Conservation (phyloP, 495 filamentous ascomycete genomes). For the Evansstolkia leycettana region DNA sequence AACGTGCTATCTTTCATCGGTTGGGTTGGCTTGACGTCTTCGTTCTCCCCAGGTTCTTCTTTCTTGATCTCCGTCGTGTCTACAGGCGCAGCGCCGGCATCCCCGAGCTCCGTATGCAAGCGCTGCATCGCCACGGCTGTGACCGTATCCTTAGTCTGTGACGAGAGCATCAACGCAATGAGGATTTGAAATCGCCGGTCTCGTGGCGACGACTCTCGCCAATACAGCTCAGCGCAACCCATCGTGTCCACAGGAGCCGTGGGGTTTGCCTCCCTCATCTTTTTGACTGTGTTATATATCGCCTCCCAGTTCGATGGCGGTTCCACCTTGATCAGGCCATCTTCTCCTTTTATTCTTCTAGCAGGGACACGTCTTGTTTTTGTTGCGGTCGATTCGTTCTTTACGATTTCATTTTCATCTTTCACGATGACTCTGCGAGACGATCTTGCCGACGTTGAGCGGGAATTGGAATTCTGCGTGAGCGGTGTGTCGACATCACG, state of each 20-base stretch:
- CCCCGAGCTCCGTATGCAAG: slow-evolving; percentile 60
- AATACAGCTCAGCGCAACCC: slow-evolving; percentile 73
- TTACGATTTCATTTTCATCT: background rate
- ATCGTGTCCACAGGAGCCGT: slow-evolving; percentile 91
- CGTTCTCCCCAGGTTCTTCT: slow-evolving; percentile 11
- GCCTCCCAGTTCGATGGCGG: slow-evolving; percentile 78
- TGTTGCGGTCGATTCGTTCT: slow-evolving; percentile 5
- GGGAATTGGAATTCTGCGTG: slow-evolving; percentile 9
- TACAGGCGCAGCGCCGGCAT: slow-evolving; percentile 8
- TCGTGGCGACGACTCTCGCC: slow-evolving; percentile 23
- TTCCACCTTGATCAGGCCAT: slow-evolving; percentile 41
- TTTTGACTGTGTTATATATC: slow-evolving; percentile 63
- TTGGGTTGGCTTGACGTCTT: slow-evolving; percentile 10
- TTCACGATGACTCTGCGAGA: background rate
- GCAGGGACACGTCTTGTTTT: slow-evolving; percentile 49
- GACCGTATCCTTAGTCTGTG: slow-evolving; percentile 91
- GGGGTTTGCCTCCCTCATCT: slow-evolving; percentile 64
- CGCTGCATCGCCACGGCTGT: slow-evolving; percentile 75
- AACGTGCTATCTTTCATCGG: slow-evolving; percentile 41
- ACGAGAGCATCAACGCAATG: slow-evolving; percentile 88
- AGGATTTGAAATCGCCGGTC: slow-evolving; percentile 86
- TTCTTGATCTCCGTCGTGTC: slow-evolving; percentile 7
- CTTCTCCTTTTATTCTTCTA: slow-evolving; percentile 44
- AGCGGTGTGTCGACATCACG: slow-evolving; percentile 13
- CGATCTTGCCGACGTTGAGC: slow-evolving; percentile 2